Evolutionary conservation across 305 asterid species (phyloP).

Genomic region (Solanum chacoense): DNA sequence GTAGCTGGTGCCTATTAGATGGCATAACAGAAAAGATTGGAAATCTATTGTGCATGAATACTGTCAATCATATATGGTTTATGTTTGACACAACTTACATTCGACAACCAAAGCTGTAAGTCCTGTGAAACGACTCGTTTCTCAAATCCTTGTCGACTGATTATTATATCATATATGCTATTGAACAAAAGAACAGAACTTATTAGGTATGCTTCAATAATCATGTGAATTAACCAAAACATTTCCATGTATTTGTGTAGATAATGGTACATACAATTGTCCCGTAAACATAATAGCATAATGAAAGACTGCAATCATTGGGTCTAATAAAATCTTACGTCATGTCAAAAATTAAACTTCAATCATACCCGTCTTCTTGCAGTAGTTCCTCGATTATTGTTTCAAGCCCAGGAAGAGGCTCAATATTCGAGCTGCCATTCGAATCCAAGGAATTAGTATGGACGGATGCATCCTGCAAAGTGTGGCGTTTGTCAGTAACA

Average conservation of each 20-base stretch:
- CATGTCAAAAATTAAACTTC: not conserved
- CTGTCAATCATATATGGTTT: not conserved
- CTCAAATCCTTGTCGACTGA: slow-evolving; percentile 87
- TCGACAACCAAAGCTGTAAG: slow-evolving; percentile 96
- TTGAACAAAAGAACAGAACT: not conserved
- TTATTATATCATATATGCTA: slow-evolving; percentile 55
- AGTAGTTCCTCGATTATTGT: slow-evolving; percentile 62
- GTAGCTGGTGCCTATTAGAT: slow-evolving; percentile 60
- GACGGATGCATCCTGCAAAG: slow-evolving; percentile 37
- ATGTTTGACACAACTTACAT: slow-evolving; percentile 31
- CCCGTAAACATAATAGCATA: not conserved
- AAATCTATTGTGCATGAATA: not conserved
- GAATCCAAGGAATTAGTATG: slow-evolving; percentile 19
- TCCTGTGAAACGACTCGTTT: slow-evolving; percentile 92
- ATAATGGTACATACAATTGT: not conserved
- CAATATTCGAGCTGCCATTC: slow-evolving; percentile 33
- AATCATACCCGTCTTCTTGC: slow-evolving; percentile 81
- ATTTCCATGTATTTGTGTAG: not conserved
- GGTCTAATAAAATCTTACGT: not conserved
- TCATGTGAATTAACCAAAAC: not conserved
- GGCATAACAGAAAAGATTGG: not conserved
- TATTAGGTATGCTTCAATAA: not conserved
- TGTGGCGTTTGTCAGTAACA: not conserved
- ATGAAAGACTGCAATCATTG: not conserved
- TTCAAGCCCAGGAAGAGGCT: slow-evolving; percentile 88